phyloP scores from a whole-genome alignment of 208 protist genomes.

The Acanthamoeba lenticulata region DNA sequence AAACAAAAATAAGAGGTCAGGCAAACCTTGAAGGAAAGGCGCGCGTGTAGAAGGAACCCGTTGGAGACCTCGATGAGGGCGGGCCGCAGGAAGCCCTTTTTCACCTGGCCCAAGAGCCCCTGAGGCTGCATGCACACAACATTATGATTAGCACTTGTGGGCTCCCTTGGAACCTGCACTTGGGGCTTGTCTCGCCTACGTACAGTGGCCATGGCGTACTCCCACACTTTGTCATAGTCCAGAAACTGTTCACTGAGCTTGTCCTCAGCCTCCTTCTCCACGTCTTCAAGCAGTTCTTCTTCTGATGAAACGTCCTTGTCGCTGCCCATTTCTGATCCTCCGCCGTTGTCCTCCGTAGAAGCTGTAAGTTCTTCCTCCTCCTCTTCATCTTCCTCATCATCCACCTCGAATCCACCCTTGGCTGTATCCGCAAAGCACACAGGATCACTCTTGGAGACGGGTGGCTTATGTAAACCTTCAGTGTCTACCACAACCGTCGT shows the following conservation, averaged over 20 bases:
- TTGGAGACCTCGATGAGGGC: constrained; percentile 21
- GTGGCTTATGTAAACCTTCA: background rate
- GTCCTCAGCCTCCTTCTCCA: constrained; percentile 10
- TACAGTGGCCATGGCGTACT: constrained; percentile 12
- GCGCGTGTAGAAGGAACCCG: background rate
- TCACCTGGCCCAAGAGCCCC: background rate
- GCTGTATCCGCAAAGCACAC: background rate
- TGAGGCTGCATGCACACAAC: background rate
- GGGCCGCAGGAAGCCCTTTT: constrained; percentile 26
- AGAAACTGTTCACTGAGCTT: background rate
- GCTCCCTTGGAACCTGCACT: no score
- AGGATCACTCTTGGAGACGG: background rate
- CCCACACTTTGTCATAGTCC: constrained; percentile 24
- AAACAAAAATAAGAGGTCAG: background rate
- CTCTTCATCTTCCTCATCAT: background rate
- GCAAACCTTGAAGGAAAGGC: constrained; percentile 14
- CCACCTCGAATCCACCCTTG: background rate
- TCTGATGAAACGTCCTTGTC: background rate
- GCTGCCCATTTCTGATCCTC: background rate
- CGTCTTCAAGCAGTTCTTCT: background rate
- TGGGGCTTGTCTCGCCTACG: no score
- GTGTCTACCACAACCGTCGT: background rate
- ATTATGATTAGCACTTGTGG: background rate
- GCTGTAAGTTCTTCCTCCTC: background rate
- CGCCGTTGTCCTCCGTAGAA: background rate